Percentiles rank a stretch among this genome's conserved stretches.
phyloP scores from a whole-genome alignment of 805 yeast genomes.

The Metschnikowia baotianmanensis region DNA sequence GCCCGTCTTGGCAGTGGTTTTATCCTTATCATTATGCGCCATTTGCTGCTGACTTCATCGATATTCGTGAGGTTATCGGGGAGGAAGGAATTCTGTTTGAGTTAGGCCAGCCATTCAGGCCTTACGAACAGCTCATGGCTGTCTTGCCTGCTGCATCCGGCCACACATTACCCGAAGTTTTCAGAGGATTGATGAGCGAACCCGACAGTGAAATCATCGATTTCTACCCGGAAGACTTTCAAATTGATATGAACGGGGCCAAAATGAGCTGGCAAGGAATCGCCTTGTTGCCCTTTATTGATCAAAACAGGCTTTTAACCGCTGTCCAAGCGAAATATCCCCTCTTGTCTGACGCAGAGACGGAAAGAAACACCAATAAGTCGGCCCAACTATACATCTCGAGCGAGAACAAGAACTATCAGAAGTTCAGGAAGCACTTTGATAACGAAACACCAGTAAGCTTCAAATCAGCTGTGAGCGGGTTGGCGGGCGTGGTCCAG shows the following conservation, averaged over 20 bases:
- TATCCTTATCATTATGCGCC: conserved; percentile 98
- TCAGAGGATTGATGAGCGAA: conserved; percentile 77
- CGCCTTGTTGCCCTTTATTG: conserved; percentile 86
- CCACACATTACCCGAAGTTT: conserved; percentile 77
- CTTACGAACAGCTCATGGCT: conserved; percentile 92
- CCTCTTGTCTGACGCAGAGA: conserved; percentile 64
- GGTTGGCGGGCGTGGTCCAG: conserved; percentile 57
- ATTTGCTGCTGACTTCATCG: conserved; percentile 82
- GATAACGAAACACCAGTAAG: conserved; percentile 33
- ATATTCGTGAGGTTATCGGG: conserved; percentile 45
- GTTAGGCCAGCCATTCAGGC: conserved; percentile 77
- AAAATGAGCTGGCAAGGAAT: conserved; percentile 96
- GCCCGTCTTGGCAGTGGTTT: conserved; percentile 98
- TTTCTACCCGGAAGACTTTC: conserved; percentile 85
- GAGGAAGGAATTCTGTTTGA: conserved; percentile 54
- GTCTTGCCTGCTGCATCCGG: conserved; percentile 94
- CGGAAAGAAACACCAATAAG: conserved; percentile 64
- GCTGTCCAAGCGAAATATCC: conserved; percentile 67
- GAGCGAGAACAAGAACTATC: conserved; percentile 52
- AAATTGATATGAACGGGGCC: conserved; percentile 93
- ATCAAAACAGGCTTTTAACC: conserved; percentile 66
- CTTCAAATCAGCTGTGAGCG: conserved; percentile 50
- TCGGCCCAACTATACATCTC: conserved; percentile 71
- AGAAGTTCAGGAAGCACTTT: conserved; percentile 34
- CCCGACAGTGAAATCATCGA: conserved; percentile 82